These are phyloP conservation scores for Forsythia suspensa DNA, from an alignment of 257 asterid species.

Conservation along the genomic window DNA sequence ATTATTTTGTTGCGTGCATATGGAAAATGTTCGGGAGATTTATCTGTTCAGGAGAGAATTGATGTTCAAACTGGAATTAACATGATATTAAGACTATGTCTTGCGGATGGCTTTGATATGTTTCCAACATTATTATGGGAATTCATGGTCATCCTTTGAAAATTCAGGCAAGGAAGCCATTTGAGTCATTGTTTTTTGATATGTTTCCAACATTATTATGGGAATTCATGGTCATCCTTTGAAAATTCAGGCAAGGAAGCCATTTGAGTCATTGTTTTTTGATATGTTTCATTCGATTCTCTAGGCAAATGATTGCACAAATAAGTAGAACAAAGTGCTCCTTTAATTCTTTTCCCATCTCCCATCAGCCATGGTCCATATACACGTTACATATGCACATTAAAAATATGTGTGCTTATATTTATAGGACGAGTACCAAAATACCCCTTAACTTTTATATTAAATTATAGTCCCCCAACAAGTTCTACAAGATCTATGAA, in stretches of 20 bases:
- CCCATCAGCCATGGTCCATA: not conserved
- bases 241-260: constrained; percentile 64
- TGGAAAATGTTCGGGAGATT: no score
- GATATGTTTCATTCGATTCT: not conserved
- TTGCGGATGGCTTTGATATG: no score
- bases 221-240: constrained; percentile 79
- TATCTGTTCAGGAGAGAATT: no score
- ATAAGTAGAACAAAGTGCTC: not conserved
- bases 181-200: no score
- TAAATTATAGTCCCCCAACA: not conserved
- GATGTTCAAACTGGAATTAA: no score
- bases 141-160: no score
- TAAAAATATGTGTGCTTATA: not conserved
- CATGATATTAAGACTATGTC: no score
- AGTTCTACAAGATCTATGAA: no score
- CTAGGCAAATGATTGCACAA: not conserved
- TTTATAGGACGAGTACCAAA: not conserved
- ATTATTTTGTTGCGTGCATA: no score
- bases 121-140: no score
- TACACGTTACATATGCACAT: not conserved
- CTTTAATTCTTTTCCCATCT: not conserved
- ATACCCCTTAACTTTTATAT: not conserved
- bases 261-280: not conserved
- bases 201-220: no score
- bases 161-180: no score